Base-by-base conservation (phyloP, 495 filamentous ascomycete genomes). In the Sphaerosporella brunnea region DNA sequence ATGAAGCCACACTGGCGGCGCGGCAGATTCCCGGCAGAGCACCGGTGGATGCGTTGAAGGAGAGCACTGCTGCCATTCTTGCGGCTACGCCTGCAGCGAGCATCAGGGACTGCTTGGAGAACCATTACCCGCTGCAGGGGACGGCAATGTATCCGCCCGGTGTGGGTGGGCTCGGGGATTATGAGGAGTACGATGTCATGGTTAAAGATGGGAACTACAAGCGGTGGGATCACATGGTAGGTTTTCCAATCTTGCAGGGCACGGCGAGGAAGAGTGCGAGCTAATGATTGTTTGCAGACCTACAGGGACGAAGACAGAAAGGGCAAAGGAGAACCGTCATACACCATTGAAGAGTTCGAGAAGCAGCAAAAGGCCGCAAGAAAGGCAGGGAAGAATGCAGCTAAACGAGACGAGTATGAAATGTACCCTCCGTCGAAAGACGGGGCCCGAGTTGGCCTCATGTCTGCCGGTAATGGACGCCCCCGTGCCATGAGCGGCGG, bases 131-230 rank as follows among this genome's bases (percentile, higher is more conserved):
- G 0, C 65, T 97, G 0, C 84, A 93, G 60, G 90, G 90, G 0
- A 77, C 75, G 0, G 86, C 90, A 0, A 66, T 68, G 18, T 70
- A 84, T 20, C 80, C 90, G 0, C 80, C 84, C 0, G 70, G 73
- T 21, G 87, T 87, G 0, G 69, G 75, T 25, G 65, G 69, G 0
- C 82, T 93, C 53, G 51, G 51, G 64, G 48, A 77, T 0, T 97
- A 97, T 55, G 68, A 85, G 54, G 90, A 97, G 58, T 90, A 87
- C 2, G 68, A 76, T 0, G 82, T 95, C 50, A 66, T 93, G 65
- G 84, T 82, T 78, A 69, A 76, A 15, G 85, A 92, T 15, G 77
- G 73, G 1, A 58, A 70, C 0, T 84, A 84, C 52, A 79, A 71
- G 58, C 64, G 78, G 38, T 90, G 75, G 69, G 68, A 72, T 9